Conservation (phyloP, 108 stramenopile genomes). For the Cyclotella atomus region DNA sequence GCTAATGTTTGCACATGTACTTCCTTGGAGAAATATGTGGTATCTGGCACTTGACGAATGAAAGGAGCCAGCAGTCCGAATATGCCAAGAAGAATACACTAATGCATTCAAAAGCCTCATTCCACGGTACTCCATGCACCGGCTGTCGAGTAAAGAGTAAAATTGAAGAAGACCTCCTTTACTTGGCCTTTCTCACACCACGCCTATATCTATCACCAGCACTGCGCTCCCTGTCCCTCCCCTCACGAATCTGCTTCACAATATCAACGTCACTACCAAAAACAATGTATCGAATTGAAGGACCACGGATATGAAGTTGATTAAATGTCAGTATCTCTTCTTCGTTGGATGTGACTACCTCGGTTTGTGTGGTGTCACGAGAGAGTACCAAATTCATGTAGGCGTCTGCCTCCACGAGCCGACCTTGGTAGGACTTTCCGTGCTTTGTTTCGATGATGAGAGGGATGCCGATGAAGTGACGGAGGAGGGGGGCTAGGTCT, state of each 20-base stretch:
- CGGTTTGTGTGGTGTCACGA: neutral
- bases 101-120: neutral
- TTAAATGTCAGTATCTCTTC: constrained; percentile 16
- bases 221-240: constrained; percentile 61
- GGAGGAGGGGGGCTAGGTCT: constrained; percentile 8
- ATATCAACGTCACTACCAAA: constrained; percentile 77
- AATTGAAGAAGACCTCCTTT: neutral
- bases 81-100: neutral
- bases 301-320: constrained; percentile 65
- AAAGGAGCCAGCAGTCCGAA: neutral
- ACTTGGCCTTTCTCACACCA: constrained; percentile 57
- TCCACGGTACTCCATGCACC: too few relatives aligned
- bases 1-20: neutral
- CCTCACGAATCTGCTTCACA: constrained; percentile 38
- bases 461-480: constrained; percentile 51
- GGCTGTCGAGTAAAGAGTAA: too few relatives aligned
- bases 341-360: neutral
- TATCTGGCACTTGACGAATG: neutral
- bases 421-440: constrained; percentile 63
- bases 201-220: constrained; percentile 69
- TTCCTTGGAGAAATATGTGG: neutral
- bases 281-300: constrained; percentile 77
- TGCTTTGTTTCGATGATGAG: constrained; percentile 78
- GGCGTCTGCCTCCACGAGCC: constrained; percentile 58
- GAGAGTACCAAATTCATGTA: constrained; percentile 73